A percentile compares a stretch with the other conserved stretches of the same genome.
These are phyloP conservation scores for Hirschioporus abietinus DNA, from an alignment of 768 basidiomycete species.

Conservation along the genomic window DNA sequence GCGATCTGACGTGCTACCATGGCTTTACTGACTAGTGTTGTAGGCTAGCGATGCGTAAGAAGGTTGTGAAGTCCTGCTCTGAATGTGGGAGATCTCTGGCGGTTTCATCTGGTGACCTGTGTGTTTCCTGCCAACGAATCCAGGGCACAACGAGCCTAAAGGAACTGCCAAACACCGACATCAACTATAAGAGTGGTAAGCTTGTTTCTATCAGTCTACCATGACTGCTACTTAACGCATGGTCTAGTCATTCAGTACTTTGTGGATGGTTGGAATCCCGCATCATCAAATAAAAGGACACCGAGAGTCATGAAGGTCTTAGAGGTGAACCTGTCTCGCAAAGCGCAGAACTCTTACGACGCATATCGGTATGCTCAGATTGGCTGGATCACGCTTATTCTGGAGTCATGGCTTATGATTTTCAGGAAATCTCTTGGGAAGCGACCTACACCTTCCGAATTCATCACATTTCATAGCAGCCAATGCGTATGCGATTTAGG, in stretches of 20 bases:
- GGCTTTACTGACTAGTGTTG: conserved; percentile 10
- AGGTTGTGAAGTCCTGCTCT: conserved; percentile 44
- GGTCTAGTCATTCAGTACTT: conserved; percentile 40
- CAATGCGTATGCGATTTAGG: conserved; percentile 70
- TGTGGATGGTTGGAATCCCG: conserved; percentile 45
- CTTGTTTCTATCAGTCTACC: conserved; percentile 16
- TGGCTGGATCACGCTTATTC: not conserved
- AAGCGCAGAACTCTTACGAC: conserved; percentile 34
- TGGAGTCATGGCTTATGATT: not conserved
- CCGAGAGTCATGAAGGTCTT: conserved; percentile 53
- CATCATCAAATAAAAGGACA: conserved; percentile 25
- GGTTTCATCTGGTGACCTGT: conserved; percentile 35
- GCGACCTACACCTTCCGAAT: conserved; percentile 21
- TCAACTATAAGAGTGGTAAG: conserved; percentile 50
- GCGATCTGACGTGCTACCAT: conserved; percentile 6
- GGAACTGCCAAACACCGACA: conserved; percentile 26
- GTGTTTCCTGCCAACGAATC: conserved; percentile 45
- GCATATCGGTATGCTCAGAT: conserved; percentile 37
- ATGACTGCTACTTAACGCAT: conserved; percentile 13
- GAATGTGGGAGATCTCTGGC: conserved; percentile 45
- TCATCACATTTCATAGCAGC: conserved; percentile 57
- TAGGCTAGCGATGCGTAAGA: conserved; percentile 48
- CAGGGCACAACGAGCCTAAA: conserved; percentile 24
- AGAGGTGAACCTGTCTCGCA: conserved; percentile 35
- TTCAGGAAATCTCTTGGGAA: not conserved